Base-by-base conservation (phyloP, 106 monocot species). In the Alisma plantagoaquatica region DNA sequence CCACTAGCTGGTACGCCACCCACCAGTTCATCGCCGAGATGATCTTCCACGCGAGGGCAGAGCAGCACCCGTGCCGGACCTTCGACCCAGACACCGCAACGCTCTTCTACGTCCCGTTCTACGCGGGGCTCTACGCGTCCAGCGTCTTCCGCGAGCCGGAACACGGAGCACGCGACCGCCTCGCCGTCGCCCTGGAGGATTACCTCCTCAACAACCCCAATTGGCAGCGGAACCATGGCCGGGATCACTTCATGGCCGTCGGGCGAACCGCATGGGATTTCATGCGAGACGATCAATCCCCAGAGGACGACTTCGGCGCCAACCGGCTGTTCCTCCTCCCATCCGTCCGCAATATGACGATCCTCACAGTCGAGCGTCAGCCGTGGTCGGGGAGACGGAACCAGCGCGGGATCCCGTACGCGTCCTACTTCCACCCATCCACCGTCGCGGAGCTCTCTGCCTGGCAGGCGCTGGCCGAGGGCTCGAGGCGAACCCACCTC, bases 1-100 rank as follows among this genome's bases (percentile, higher is more conserved):
- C n/a, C n/a, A n/a, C 17, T 31, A 61, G 60, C 18, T 74, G 79
- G 70, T 52, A 62, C 57, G 60, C 70, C 42, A 74, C 79, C 51
- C 70, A 74, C 33, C 79, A 74, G 70, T 74, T 74, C 74, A 27
- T 74, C 46, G 73, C 62, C 43, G 79, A 79, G 61, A 74, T 79
- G 70, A 56, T 74, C 31, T 74, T 79, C 66, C 79, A 70, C 62
- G 70, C 69, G 2, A 60, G 74, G 10, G 74, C 62, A 11, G 65
- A 70, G 41, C 54, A 33, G 17, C 79, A 79, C 58, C 79, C 79
- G 0, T 79, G 79, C 70, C 65, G 74, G 7, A 64, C 64, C 11
- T 11, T 8, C 35, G 62, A 67, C 46, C 57, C 65, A 23, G 15
- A 9, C 2, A 1, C 3, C 0, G 74, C 79, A 8, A 12, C 30